Evolutionary conservation across 495 filamentous ascomycete genomes (phyloP), one percentile per base, ranked within the genome.

Genomic region (Glarea lozoyensis): DNA sequence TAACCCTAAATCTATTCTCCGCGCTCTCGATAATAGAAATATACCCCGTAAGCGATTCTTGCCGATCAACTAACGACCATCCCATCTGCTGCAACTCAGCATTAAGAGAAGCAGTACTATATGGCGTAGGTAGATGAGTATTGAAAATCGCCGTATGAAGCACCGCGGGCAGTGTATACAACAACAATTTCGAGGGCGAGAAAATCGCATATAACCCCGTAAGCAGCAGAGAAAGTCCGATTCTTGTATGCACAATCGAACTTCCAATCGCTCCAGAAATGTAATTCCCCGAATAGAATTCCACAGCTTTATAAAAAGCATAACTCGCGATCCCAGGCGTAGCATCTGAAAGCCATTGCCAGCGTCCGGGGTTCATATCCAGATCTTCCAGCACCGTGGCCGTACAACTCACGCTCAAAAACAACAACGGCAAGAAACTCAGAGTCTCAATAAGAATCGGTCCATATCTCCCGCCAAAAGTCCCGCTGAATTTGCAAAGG

Each of bases 1-100:
- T 73, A 10, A 90, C 78, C 1, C 88, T 73, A 64, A 84, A 96
- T 3, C 77, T 73, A 15, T 79, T 69, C 7, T 80, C 61, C 7
- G 71, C 43, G 51, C 77, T 85, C 32, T 96, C 84, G 25, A 96
- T 55, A 4, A 98, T 84, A 0, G 92, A 95, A 31, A 98, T 66
- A 56, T 98, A 98, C 1, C 92, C 92, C 7, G 92, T 96, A 11
- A 78, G 58, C 0, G 86, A 93, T 55, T 96, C 89, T 53, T 75
- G 65, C 12, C 92, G 80, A 23, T 82, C 88, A 30, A 96, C 55
- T 4, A 97, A 61, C 2, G 72, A 67, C 65, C 69, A 86, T 25
- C 72, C 70, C 12, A 52, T 54, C 16, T 54, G 42, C 44, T 60
- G 53, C 13, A 97, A 63, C 1, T 72, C 80, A 2, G 61, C 56